These are phyloP conservation scores for Dendrothele bispora DNA, from an alignment of 768 basidiomycete species.

Conservation along the genomic window DNA sequence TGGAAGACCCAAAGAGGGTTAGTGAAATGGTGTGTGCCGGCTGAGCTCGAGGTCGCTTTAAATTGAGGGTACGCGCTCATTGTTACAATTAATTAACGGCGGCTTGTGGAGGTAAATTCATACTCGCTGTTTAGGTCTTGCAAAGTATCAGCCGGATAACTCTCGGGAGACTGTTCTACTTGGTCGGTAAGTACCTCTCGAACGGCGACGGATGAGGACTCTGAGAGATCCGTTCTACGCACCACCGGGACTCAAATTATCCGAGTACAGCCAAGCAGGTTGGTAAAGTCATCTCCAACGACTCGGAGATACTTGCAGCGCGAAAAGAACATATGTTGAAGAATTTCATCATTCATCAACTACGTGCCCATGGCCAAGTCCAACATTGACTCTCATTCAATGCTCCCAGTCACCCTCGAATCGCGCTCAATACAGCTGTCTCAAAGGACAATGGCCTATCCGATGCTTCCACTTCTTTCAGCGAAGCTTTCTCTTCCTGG, in stretches of 20 bases:
- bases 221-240: conserved; percentile 71
- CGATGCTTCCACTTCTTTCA: conserved; percentile 36
- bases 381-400: conserved; percentile 11
- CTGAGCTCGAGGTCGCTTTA: conserved; percentile 75
- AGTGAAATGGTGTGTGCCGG: conserved; percentile 81
- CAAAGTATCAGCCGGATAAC: conserved; percentile 70
- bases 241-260: conserved; percentile 70
- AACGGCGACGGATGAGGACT: too few species aligned
- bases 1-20: conserved; percentile 75
- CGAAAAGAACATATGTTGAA: conserved; percentile 63
- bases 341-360: conserved; percentile 23
- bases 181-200: conserved; percentile 38
- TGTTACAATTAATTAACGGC: conserved; percentile 2
- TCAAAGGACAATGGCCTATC: conserved; percentile 13
- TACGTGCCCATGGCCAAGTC: conserved; percentile 4
- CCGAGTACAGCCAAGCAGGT: conserved; percentile 78
- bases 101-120: conserved; percentile 2
- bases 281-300: conserved; percentile 79
- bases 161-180: conserved; percentile 71
- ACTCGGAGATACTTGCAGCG: conserved; percentile 67
- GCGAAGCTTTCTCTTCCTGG: conserved; percentile 36
- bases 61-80: conserved; percentile 56
- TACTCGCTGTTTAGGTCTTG: conserved; percentile 49
- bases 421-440: conserved; percentile 18
- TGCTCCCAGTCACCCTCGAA: conserved; percentile 2